Conservation (phyloP, 371 early-diverging fungal species). For the Nematocida minor region DNA sequence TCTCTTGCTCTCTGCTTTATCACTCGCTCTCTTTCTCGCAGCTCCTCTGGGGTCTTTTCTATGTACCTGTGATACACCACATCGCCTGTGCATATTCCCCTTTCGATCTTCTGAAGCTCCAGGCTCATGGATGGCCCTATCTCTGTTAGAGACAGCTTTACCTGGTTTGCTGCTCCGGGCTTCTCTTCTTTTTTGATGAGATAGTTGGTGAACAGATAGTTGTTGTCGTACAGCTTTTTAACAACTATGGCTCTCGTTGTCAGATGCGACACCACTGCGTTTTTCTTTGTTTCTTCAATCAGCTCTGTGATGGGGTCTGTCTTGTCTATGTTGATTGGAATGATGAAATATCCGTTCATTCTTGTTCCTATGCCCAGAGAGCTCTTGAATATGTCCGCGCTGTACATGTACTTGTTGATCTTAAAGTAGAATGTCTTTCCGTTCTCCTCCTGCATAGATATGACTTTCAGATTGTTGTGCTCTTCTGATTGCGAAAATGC, state of each 20-base stretch:
- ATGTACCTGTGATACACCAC: conserved; percentile 70
- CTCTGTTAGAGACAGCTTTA: conserved; percentile 68
- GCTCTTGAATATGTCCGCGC: not conserved
- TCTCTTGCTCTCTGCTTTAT: not conserved
- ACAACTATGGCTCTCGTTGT: conserved; percentile 34
- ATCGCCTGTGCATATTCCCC: conserved; percentile 80
- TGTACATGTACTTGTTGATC: conserved; percentile 10
- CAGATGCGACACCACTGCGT: not conserved
- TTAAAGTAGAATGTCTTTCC: conserved; percentile 47
- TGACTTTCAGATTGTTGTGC: conserved; percentile 34
- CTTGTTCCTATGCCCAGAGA: not conserved
- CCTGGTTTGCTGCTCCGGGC: conserved; percentile 25
- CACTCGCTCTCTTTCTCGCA: not conserved
- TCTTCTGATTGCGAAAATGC: conserved; percentile 49
- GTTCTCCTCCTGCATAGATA: conserved; percentile 7
- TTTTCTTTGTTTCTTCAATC: conserved; percentile 28
- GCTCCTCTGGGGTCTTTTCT: conserved; percentile 44
- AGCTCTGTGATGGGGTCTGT: conserved; percentile 26
- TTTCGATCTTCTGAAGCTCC: conserved; percentile 77
- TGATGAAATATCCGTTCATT: conserved; percentile 43
- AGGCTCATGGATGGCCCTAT: conserved; percentile 82
- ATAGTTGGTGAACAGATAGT: conserved; percentile 39
- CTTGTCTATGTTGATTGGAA: conserved; percentile 39
- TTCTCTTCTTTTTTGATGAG: conserved; percentile 44
- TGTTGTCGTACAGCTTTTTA: conserved; percentile 17